A percentile compares a stretch with the other conserved stretches of the same genome.
Evolutionary conservation across 805 yeast species (phyloP).

Genomic region (Trichomonascus vanleenenianus): DNA sequence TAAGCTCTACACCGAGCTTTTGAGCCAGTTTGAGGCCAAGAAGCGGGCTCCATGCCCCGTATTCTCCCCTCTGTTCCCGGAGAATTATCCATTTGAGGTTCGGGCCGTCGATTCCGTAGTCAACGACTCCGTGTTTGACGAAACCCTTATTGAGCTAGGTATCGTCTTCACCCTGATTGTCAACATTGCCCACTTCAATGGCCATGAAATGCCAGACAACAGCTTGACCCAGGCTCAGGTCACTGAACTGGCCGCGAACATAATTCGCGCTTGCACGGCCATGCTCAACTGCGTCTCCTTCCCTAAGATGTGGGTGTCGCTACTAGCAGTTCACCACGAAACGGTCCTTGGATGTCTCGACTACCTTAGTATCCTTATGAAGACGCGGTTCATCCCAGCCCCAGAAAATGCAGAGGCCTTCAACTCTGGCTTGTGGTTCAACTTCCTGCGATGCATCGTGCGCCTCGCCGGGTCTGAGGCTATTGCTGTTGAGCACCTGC

Average conservation of each 20-base stretch:
- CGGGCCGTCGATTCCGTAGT: slow-evolving; percentile 67
- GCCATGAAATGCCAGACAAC: slow-evolving; percentile 16
- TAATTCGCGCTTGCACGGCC: slow-evolving; percentile 22
- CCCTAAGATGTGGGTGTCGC: slow-evolving; percentile 61
- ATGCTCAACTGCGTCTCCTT: slow-evolving; percentile 24
- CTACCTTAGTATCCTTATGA: slow-evolving; percentile 42
- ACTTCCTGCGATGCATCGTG: slow-evolving; percentile 49
- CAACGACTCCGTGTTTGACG: slow-evolving; percentile 60
- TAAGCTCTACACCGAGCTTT: slow-evolving; percentile 22
- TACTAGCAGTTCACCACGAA: slow-evolving; percentile 30
- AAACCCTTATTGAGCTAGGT: slow-evolving; percentile 61
- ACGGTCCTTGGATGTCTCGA: slow-evolving; percentile 25
- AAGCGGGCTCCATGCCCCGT: slow-evolving; percentile 56
- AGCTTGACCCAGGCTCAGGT: slow-evolving; percentile 21
- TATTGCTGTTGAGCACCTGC: slow-evolving; percentile 58
- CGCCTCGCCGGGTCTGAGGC: slow-evolving; percentile 60
- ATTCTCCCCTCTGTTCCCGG: slow-evolving; percentile 49
- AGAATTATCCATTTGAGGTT: slow-evolving; percentile 53
- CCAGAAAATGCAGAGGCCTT: slow-evolving; percentile 42
- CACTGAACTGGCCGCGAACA: slow-evolving; percentile 22
- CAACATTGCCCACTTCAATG: slow-evolving; percentile 20
- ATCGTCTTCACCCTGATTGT: slow-evolving; percentile 37
- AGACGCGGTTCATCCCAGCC: slow-evolving; percentile 45
- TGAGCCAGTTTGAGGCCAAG: slow-evolving; percentile 32
- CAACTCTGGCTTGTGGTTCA: slow-evolving; percentile 61